phyloP scores from a whole-genome alignment of 192 early-diverging fungal genomes.

The Gigaspora rosea region DNA sequence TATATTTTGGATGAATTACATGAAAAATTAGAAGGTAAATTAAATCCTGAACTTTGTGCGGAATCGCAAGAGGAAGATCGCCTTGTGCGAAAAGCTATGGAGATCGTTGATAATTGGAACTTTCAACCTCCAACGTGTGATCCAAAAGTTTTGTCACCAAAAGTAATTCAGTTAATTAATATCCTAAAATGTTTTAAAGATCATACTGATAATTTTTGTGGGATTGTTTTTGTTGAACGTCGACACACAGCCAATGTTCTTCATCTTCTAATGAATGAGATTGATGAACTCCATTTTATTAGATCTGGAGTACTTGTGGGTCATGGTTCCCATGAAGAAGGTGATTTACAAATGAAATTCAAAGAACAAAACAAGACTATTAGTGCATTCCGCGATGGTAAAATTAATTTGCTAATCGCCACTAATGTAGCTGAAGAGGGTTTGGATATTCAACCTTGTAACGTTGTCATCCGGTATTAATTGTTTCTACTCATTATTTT shows the following conservation, averaged over 20 bases:
- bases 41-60: conserved; percentile 7
- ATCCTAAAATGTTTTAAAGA: conserved; percentile 56
- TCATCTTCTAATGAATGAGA: conserved; percentile 58
- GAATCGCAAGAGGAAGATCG: conserved; percentile 31
- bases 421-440: conserved; percentile 97
- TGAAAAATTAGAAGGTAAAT: conserved; percentile 35
- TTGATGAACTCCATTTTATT: conserved; percentile 53
- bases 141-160: conserved; percentile 57
- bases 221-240: conserved; percentile 84
- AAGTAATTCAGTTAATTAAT: conserved; percentile 66
- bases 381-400: conserved; percentile 62
- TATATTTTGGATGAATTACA: conserved; percentile 47
- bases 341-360: conserved; percentile 51
- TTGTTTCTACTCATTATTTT: not conserved
- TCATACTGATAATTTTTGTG: conserved; percentile 65
- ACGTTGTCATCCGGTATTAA: conserved; percentile 73
- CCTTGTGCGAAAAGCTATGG: conserved; percentile 28
- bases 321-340: conserved; percentile 47
- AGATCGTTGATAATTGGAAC: conserved; percentile 30
- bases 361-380: conserved; percentile 65
- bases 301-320: conserved; percentile 59
- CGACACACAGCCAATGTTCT: conserved; percentile 67
- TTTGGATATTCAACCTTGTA: conserved; percentile 91
- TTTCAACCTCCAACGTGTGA: conserved; percentile 39
- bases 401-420: conserved; percentile 80